Percentiles rank a stretch among this genome's conserved stretches.
Evolutionary conservation across 23 red algal genomes (phyloP).

Genomic region (Gracilaria gracilis): DNA sequence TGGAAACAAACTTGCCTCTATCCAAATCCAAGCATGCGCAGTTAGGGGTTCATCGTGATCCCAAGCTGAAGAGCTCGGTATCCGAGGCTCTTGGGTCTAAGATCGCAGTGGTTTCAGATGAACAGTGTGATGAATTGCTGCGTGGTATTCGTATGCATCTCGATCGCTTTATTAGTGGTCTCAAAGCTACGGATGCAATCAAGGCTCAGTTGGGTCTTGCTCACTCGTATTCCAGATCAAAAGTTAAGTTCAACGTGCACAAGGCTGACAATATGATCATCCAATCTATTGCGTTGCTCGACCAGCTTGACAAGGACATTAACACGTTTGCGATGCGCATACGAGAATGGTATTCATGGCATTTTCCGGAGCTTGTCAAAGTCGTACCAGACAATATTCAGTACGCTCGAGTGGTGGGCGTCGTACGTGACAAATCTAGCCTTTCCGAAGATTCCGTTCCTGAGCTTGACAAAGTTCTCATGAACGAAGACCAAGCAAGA

Average conservation of each 20-base stretch:
- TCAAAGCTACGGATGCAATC: slow-evolving; percentile 80
- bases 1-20: slow-evolving; percentile 80
- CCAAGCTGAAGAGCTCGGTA: slow-evolving; percentile 77
- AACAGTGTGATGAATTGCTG: slow-evolving; percentile 84
- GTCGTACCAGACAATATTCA: slow-evolving; percentile 94
- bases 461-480: slow-evolving; percentile 52
- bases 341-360: slow-evolving; percentile 99
- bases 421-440: slow-evolving; percentile 66
- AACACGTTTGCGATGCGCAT: slow-evolving; percentile 99
- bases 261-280: slow-evolving; percentile 94
- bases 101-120: slow-evolving; percentile 70
- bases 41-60: slow-evolving; percentile 87
- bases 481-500: slow-evolving; percentile 66
- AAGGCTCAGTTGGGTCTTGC: slow-evolving; percentile 97
- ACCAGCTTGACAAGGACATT: slow-evolving; percentile 99
- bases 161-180: slow-evolving; percentile 76
- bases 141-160: slow-evolving; percentile 89
- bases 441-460: slow-evolving; percentile 62
- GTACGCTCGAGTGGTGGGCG: slow-evolving; percentile 83
- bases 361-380: slow-evolving; percentile 99
- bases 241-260: slow-evolving; percentile 97
- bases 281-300: slow-evolving; percentile 93
- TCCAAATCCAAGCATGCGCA: slow-evolving; percentile 72
- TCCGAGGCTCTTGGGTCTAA: slow-evolving; percentile 65
- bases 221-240: slow-evolving; percentile 92